Evolutionary conservation across 108 stramenopile species (phyloP), one percentile per base, ranked within the genome.

Genomic region (Aurantiochytrium sp.): DNA sequence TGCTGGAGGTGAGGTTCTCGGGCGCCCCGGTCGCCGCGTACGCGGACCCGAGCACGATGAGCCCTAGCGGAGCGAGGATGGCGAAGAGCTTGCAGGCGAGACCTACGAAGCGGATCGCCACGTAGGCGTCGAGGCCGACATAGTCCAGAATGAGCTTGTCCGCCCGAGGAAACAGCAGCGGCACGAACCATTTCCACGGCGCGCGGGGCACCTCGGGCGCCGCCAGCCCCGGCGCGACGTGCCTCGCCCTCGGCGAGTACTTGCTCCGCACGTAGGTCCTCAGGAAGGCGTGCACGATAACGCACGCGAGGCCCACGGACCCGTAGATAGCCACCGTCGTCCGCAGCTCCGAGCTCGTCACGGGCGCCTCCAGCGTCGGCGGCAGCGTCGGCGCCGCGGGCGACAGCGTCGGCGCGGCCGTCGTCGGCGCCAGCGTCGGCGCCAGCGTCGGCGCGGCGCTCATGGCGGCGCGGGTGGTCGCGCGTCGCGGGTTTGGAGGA

Each of bases 21-120:
- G 39, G 19, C 6, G 39, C 10, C 27, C 73, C 73, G 6, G 21
- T 22, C 39, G 73, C n/a, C 12, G 73, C 73, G 45, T 81, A 81
- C 6, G 30, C 36, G 6, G 42, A 27, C 6, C 42, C 73, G 39
- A 81, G 73, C 0, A 81, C 24, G 24, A 81, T 30, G 27, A 81
- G 73, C 6, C 73, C 73, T 12, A 81, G 15, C n/a, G 45, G 45
- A 6, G 19, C 17, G 27, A 81, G 15, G 73, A 81, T 81, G 39
- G 19, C 73, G 32, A 81, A 81, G 24, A 81, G 42, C 30, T 81
- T 81, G 15, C 10, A 21, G 19, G 21, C 39, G 42, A 81, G 45
- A 17, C 6, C n/a, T 6, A 81, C 32, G 73, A 81, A 81, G 73
- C 73, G 73, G 45, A 81, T 81, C 73, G 73, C 32, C 45, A 81